Evolutionary conservation across 371 early-diverging fungal genomes (phyloP).

Genomic region (Nosema granulosis): DNA sequence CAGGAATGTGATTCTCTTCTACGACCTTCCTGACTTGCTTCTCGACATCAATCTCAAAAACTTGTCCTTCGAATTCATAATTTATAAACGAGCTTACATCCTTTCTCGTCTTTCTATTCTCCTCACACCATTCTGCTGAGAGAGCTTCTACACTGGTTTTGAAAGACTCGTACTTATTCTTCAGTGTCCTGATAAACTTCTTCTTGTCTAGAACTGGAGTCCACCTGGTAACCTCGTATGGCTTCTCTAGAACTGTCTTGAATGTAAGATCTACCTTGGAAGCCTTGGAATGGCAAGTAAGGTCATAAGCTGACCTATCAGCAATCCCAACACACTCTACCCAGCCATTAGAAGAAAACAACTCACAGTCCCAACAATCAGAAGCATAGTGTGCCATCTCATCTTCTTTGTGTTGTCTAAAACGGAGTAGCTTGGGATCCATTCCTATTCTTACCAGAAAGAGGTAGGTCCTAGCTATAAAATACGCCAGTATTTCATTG

Average conservation of each 20-base stretch:
- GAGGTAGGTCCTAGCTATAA: conserved; percentile 83
- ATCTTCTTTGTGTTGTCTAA: conserved; percentile 97
- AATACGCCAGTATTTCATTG: conserved; percentile 96
- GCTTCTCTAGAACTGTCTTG: conserved; percentile 78
- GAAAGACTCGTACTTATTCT: conserved; percentile 47
- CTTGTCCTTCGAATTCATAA: conserved; percentile 42
- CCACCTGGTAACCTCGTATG: conserved; percentile 63
- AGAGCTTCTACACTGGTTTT: conserved; percentile 40
- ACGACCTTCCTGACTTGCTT: conserved; percentile 19
- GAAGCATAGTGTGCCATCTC: conserved; percentile 99
- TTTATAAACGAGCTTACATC: conserved; percentile 35
- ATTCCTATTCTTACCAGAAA: conserved; percentile 90
- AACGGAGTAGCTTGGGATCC: conserved; percentile 76
- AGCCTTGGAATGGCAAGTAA: conserved; percentile 80
- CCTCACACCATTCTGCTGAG: conserved; percentile 45
- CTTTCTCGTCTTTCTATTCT: conserved; percentile 1
- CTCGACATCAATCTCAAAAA: conserved; percentile 21
- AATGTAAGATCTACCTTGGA: conserved; percentile 87
- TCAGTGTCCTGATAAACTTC: conserved; percentile 69
- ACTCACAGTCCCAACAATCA: conserved; percentile 74
- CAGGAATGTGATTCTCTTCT: conserved; percentile 89
- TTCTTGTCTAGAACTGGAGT: conserved; percentile 68
- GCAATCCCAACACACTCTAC: conserved; percentile 99
- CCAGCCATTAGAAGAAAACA: conserved; percentile 76
- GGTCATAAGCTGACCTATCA: conserved; percentile 93